phyloP scores from a whole-genome alignment of 805 yeast genomes.

The Candida ascalaphidarum region DNA sequence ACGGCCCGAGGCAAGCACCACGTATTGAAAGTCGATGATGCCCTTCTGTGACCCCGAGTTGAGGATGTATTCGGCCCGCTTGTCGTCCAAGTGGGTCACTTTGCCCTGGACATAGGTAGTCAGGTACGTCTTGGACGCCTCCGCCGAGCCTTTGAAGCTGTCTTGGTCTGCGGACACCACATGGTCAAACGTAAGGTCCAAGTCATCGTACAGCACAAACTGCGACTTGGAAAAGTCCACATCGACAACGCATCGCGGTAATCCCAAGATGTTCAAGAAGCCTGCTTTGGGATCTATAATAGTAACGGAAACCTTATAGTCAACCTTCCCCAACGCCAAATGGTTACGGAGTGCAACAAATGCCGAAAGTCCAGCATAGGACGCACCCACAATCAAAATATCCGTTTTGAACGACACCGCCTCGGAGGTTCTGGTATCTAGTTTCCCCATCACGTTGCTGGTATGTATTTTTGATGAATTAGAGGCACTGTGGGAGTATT shows the following conservation, averaged over 20 bases:
- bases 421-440: no score
- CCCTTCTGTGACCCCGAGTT: slow-evolving; percentile 6
- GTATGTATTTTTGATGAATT: no score
- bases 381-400: slow-evolving; percentile 23
- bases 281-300: slow-evolving; percentile 33
- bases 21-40: slow-evolving; percentile 34
- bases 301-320: slow-evolving; percentile 17
- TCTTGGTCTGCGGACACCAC: slow-evolving; percentile 15
- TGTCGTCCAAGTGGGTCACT: slow-evolving; percentile 15
- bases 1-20: slow-evolving; percentile 41
- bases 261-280: slow-evolving; percentile 29
- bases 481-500: no score
- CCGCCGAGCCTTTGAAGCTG: slow-evolving; percentile 5
- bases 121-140: slow-evolving; percentile 3
- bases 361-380: slow-evolving; percentile 27
- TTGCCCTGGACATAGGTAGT: slow-evolving; percentile 25
- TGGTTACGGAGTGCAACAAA: no score
- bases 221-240: slow-evolving; percentile 29
- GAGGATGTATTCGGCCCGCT: slow-evolving; percentile 18
- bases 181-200: slow-evolving; percentile 19
- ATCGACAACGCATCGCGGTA: slow-evolving; percentile 32
- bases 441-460: no score
- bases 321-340: no score
- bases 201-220: slow-evolving; percentile 21
- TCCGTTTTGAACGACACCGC: no score